Evolutionary conservation across 805 yeast species (phyloP).

Genomic region (Candida saitoana): DNA sequence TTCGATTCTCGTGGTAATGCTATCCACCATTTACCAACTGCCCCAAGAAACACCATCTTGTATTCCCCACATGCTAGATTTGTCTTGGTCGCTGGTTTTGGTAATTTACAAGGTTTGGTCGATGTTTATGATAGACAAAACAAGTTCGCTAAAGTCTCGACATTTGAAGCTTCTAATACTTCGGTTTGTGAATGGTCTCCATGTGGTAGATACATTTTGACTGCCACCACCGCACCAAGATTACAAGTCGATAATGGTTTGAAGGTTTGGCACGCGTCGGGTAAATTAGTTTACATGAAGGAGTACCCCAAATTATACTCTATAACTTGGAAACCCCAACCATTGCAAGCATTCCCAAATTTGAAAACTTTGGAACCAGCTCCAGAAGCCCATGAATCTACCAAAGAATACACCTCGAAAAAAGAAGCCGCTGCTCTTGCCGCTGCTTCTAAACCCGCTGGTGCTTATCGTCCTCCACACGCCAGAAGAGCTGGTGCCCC

Average conservation of each 20-base stretch:
- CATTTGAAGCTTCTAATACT: conserved; percentile 89
- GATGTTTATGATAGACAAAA: conserved; percentile 91
- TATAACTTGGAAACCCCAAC: conserved; percentile 81
- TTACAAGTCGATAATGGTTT: conserved; percentile 94
- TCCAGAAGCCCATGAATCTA: conserved; percentile 69
- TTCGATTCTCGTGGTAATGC: conserved; percentile 92
- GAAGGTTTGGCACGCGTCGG: conserved; percentile 89
- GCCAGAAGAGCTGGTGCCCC: conserved; percentile 52
- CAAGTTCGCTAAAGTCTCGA: conserved; percentile 72
- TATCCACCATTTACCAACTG: conserved; percentile 76
- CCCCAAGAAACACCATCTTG: conserved; percentile 82
- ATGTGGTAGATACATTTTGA: conserved; percentile 85
- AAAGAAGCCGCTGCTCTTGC: conserved; percentile 29
- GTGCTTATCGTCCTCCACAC: conserved; percentile 97
- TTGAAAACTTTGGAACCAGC: conserved; percentile 48
- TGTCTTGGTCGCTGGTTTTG: conserved; percentile 93
- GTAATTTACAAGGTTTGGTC: conserved; percentile 94
- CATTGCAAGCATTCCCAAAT: conserved; percentile 50
- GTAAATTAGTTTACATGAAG: conserved; percentile 70
- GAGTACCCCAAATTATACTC: conserved; percentile 79
- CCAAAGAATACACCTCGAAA: conserved; percentile 51
- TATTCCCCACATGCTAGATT: conserved; percentile 94
- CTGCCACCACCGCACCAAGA: conserved; percentile 97
- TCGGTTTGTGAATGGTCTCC: conserved; percentile 98
- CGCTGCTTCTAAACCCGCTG: conserved; percentile 56